These are phyloP conservation scores for Thraustotheca clavata DNA, from an alignment of 352 stramenopile genomes.

Conservation along the genomic window DNA sequence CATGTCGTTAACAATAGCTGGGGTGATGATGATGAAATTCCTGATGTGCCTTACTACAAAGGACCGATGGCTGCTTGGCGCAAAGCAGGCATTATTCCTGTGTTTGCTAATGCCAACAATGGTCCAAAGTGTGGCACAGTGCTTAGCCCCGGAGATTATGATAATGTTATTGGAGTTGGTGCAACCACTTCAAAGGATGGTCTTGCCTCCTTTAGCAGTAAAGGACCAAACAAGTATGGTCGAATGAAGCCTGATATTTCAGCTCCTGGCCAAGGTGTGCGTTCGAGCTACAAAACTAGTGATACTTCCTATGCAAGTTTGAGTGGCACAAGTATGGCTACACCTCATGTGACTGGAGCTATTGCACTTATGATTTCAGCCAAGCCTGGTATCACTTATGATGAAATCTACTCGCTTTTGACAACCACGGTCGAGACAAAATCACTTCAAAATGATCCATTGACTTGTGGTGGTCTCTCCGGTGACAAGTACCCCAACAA, in stretches of 20 bases:
- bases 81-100: constrained; percentile 40
- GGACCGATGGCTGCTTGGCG: constrained; percentile 37
- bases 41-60: constrained; percentile 30
- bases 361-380: constrained; percentile 29
- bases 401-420: constrained; percentile 20
- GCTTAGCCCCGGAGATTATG: constrained; percentile 30
- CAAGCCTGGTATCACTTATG: constrained; percentile 22
- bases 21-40: constrained; percentile 18
- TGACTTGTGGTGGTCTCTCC: constrained; percentile 25
- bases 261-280: constrained; percentile 24
- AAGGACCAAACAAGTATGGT: constrained; percentile 26
- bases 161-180: constrained; percentile 37
- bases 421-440: constrained; percentile 21
- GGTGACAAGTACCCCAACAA: constrained; percentile 37
- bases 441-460: neutral
- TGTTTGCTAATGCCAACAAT: constrained; percentile 44
- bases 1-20: constrained; percentile 61
- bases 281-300: constrained; percentile 14
- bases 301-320: constrained; percentile 6
- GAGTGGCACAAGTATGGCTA: constrained; percentile 27
- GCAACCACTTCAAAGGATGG: constrained; percentile 33
- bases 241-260: constrained; percentile 28
- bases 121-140: constrained; percentile 36
- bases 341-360: constrained; percentile 27
- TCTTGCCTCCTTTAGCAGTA: constrained; percentile 28